Evolutionary conservation across 2,329 filamentous ascomycete genomes (phyloP).

Genomic region (Stagonosporopsis rhizophila): DNA sequence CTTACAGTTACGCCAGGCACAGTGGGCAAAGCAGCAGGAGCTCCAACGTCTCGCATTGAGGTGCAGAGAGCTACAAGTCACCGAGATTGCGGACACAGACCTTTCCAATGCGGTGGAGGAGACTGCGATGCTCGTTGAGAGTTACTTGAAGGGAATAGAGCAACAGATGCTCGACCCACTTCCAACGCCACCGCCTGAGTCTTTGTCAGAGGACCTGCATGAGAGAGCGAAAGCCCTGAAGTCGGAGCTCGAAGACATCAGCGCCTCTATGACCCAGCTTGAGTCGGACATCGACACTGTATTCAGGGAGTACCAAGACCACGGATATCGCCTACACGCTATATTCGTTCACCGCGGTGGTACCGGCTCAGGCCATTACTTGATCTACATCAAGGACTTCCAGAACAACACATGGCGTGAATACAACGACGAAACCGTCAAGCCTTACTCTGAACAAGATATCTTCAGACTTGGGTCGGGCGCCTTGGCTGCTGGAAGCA

Average conservation of each 20-base stretch:
- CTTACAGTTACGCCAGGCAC: conserved; percentile 69
- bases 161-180: conserved; percentile 11
- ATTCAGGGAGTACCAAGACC: conserved; percentile 68
- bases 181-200: conserved; percentile 30
- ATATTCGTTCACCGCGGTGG: conserved; percentile 89
- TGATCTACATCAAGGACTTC: conserved; percentile 95
- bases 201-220: conserved; percentile 30
- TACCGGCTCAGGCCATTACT: conserved; percentile 79
- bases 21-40: conserved; percentile 76
- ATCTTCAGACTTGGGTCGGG: conserved; percentile 73
- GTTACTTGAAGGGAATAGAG: conserved; percentile 8
- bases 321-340: conserved; percentile 84
- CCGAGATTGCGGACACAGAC: conserved; percentile 40
- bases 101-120: conserved; percentile 43
- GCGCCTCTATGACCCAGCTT: conserved; percentile 54
- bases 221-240: conserved; percentile 32
- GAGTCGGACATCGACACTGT: conserved; percentile 61
- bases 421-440: conserved; percentile 90
- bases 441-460: conserved; percentile 67
- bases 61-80: conserved; percentile 50
- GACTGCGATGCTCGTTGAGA: conserved; percentile 33
- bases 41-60: conserved; percentile 63
- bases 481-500: conserved; percentile 52
- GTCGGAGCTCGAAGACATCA: conserved; percentile 36
- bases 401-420: conserved; percentile 81